phyloP scores from a whole-genome alignment of 495 filamentous ascomycete species.

The Lophium mytilinum region DNA sequence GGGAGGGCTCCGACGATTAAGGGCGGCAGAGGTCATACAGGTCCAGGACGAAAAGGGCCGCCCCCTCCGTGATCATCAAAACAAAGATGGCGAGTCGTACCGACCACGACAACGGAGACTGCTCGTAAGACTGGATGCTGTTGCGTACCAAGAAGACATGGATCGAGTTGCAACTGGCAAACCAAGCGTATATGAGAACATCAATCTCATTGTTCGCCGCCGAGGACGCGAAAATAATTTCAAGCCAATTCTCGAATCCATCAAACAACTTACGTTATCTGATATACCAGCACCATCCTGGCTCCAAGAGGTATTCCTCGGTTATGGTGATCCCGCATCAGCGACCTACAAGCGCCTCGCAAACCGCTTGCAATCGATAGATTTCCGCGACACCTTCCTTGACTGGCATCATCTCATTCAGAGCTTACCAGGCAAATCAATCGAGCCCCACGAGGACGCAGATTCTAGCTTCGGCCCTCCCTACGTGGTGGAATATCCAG shows the following conservation, averaged over 20 bases:
- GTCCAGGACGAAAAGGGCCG: constrained; percentile 83
- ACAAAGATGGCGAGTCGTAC: constrained; percentile 39
- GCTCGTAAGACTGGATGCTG: constrained; percentile 73
- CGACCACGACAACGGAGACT: constrained; percentile 57
- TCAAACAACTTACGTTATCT: constrained; percentile 75
- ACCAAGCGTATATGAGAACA: constrained; percentile 68
- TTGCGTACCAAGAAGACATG: constrained; percentile 68
- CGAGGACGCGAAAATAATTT: constrained; percentile 94
- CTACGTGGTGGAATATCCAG: constrained; percentile 62
- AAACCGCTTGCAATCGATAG: constrained; percentile 66
- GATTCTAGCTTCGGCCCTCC: constrained; percentile 74
- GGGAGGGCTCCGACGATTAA: constrained; percentile 59
- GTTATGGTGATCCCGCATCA: constrained; percentile 84
- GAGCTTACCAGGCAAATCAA: constrained; percentile 72
- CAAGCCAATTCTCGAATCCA: constrained; percentile 85
- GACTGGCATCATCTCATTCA: constrained; percentile 92
- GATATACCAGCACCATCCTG: constrained; percentile 82
- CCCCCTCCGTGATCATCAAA: constrained; percentile 52
- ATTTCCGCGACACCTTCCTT: constrained; percentile 90
- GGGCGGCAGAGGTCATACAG: constrained; percentile 81
- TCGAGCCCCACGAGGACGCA: constrained; percentile 65
- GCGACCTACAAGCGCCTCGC: constrained; percentile 79
- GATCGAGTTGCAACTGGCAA: constrained; percentile 55
- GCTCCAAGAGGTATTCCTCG: constrained; percentile 94
- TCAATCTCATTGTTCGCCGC: constrained; percentile 82